A percentile compares a stretch with the other conserved stretches of the same genome.
Conservation (phyloP, 495 filamentous ascomycete species). For the Xylaria castorea region DNA sequence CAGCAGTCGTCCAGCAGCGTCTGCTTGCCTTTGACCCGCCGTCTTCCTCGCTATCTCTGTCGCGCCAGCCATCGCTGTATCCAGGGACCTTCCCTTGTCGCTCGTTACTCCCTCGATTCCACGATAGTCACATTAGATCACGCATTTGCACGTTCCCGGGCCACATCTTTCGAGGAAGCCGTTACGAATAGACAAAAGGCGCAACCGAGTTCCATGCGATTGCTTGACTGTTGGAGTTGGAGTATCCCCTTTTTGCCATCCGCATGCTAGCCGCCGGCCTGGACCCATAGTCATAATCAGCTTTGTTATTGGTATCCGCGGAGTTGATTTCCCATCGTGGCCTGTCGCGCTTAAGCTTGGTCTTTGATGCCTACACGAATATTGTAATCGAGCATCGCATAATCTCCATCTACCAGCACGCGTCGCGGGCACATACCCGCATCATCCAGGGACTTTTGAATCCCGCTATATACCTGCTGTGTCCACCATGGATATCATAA, state of each 20-base stretch:
- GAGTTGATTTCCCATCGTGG: background rate
- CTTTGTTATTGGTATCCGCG: constrained; percentile 10
- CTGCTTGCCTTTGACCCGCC: constrained; percentile 4
- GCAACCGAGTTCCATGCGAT: constrained; percentile 15
- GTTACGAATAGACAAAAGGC: constrained; percentile 31
- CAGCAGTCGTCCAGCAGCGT: background rate
- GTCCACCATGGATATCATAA: constrained; percentile 61
- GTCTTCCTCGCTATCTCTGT: constrained; percentile 12
- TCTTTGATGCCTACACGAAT: constrained; percentile 3
- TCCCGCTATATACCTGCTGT: constrained; percentile 14
- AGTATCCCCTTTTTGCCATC: constrained; percentile 14
- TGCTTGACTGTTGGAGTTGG: constrained; percentile 21
- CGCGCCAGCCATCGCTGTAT: constrained; percentile 19
- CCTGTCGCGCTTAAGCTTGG: background rate
- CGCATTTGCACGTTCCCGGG: constrained; percentile 7
- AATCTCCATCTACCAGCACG: constrained; percentile 4
- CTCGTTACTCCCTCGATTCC: constrained; percentile 37
- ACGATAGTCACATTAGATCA: constrained; percentile 21
- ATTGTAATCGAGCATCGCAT: constrained; percentile 25
- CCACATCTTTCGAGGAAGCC: background rate
- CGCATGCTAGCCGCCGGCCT: constrained; percentile 15
- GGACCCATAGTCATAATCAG: constrained; percentile 20
- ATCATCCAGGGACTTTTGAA: constrained; percentile 22
- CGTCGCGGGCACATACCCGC: constrained; percentile 25
- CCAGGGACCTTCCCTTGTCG: constrained; percentile 32